Evolutionary conservation across 2,329 filamentous ascomycete genomes (phyloP), one percentile per base, ranked within the genome.

Genomic region (Mycosphaerella arachidis): DNA sequence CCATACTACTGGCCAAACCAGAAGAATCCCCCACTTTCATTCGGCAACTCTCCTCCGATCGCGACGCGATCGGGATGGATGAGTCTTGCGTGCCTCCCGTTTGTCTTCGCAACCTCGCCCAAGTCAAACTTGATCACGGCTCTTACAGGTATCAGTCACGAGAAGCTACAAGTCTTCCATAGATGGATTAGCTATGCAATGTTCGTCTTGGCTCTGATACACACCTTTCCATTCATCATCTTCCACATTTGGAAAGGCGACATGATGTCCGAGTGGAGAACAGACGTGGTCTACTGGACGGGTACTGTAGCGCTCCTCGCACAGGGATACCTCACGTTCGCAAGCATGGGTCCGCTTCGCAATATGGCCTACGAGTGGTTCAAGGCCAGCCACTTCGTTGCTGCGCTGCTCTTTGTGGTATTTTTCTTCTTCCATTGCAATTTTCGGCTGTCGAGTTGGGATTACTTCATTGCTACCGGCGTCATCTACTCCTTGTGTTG

Each of bases 341-440:
- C 81, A 67, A 85, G 82, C 0, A 69, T 82, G 31, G 76, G 77
- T 16, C 75, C 71, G 18, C 77, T 85, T 48, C 83, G 83, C 4
- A 80, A 81, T 55, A 75, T 79, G 0, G 81, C 74, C 63, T 86
- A 86, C 67, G 84, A 87, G 63, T 82, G 84, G 66, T 86, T 86
- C 79, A 86, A 86, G 64, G 76, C 76, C 3, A 79, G 81, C 0
- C 84, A 86, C 66, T 78, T 81, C 60, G 58, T 82, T 20, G 77
- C 78, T 3, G 83, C 79, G 0, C 63, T 82, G 3, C 65, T 84
- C 1, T 86, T 86, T 64, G 72, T 85, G 18, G 53, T 86, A 8
- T 83, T 84, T 67, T 81, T 86, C 70, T 86, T 86, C 72, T 75
- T 84, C 55, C 84, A 86, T 71, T 86, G 84, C 68, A 79, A 82